A percentile compares a stretch with the other conserved stretches of the same genome.
These are phyloP conservation scores for Kodamaea lidongshanica DNA, from an alignment of 805 yeast genomes.

Conservation along the genomic window DNA sequence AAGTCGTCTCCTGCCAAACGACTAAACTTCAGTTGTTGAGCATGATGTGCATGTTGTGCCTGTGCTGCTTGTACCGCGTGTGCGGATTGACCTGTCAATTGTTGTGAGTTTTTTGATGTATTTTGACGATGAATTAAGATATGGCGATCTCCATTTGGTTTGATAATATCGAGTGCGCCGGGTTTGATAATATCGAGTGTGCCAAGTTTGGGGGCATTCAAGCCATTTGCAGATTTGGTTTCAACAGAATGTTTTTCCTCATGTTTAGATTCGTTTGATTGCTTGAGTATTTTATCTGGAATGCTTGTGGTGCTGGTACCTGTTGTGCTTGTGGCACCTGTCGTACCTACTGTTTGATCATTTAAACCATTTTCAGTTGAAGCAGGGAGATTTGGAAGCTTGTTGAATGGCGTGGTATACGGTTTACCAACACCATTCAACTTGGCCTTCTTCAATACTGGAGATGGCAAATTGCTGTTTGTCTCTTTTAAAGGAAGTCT, in stretches of 20 bases:
- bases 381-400: conserved; percentile 1
- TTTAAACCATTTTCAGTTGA: neutral
- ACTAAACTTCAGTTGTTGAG: conserved; percentile 11
- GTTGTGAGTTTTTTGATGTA: conserved; percentile 2
- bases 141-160: conserved; percentile 2
- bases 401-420: conserved; percentile 1
- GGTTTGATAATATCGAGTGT: no score
- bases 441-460: conserved; percentile 27
- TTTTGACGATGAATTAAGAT: conserved; percentile 4
- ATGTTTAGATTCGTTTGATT: no score
- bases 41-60: conserved; percentile 3
- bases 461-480: conserved; percentile 34
- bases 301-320: neutral
- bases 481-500: conserved; percentile 38
- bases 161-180: no score
- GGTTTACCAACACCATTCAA: conserved; percentile 8
- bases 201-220: conserved; percentile 1
- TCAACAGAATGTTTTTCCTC: no score
- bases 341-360: no score
- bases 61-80: conserved; percentile 1
- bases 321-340: conserved; percentile 4
- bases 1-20: conserved; percentile 43
- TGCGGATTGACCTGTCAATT: neutral
- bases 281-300: no score
- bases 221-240: no score